Percentiles rank a stretch among this genome's conserved stretches.
These are phyloP conservation scores for Phytophthora palmivora DNA, from an alignment of 352 stramenopile genomes.

Conservation along the genomic window DNA sequence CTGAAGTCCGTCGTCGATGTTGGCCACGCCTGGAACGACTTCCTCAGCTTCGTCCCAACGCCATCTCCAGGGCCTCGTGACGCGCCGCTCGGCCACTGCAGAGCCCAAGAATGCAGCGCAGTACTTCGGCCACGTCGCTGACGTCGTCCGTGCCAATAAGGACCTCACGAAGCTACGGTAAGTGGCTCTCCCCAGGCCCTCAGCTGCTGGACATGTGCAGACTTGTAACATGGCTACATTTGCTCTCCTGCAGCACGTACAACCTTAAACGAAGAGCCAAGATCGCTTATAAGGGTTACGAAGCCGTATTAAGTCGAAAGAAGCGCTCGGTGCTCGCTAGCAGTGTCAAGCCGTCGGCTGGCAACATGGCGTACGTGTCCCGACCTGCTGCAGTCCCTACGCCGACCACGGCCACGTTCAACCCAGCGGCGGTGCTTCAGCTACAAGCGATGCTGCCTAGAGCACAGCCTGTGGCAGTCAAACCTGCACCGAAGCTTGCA, in stretches of 20 bases:
- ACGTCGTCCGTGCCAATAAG: slow-evolving; percentile 60
- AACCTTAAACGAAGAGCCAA: slow-evolving; percentile 75
- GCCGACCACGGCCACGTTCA: slow-evolving; percentile 27
- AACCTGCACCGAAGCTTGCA: slow-evolving; percentile 37
- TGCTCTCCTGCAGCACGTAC: slow-evolving; percentile 45
- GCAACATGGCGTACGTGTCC: slow-evolving; percentile 33
- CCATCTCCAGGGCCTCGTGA: slow-evolving; percentile 71
- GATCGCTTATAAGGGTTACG: slow-evolving; percentile 70
- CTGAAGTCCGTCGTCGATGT: slow-evolving; percentile 20
- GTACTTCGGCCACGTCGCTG: slow-evolving; percentile 78
- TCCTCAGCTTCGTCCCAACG: slow-evolving; percentile 43
- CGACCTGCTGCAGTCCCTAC: slow-evolving; percentile 25
- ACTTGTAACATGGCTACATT: slow-evolving; percentile 19
- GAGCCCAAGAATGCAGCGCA: slow-evolving; percentile 68
- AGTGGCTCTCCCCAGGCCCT: not conserved
- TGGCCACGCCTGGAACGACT: slow-evolving; percentile 31
- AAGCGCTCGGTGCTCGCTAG: slow-evolving; percentile 52
- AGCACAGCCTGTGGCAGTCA: slow-evolving; percentile 34
- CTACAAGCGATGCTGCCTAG: slow-evolving; percentile 42
- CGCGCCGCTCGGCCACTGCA: slow-evolving; percentile 52
- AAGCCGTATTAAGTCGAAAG: slow-evolving; percentile 77
- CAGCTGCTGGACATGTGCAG: slow-evolving; percentile 6
- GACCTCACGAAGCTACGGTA: slow-evolving; percentile 64
- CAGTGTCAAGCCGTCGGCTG: slow-evolving; percentile 33
- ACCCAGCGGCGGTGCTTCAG: slow-evolving; percentile 40